Conservation (phyloP, 2,329 filamentous ascomycete genomes). For the Hypoxylon rubiginosum region DNA sequence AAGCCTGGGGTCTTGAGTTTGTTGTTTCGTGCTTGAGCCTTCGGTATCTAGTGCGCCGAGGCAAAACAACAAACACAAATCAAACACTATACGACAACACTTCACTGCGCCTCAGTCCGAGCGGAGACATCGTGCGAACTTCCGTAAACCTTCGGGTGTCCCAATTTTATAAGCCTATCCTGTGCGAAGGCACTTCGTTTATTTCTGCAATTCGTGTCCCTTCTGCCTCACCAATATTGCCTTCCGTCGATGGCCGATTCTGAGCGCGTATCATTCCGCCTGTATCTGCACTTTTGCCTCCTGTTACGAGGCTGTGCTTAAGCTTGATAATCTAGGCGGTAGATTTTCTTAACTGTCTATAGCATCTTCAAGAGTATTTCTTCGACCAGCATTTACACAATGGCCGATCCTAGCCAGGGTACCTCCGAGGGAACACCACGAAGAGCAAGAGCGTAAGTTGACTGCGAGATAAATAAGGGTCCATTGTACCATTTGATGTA, state of each 20-base stretch:
- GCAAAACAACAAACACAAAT: conserved; percentile 9
- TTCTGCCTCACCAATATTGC: conserved; percentile 18
- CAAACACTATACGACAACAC: conserved; percentile 14
- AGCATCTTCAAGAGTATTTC: conserved; percentile 9
- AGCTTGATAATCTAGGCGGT: conserved; percentile 11
- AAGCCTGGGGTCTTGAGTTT: conserved; percentile 9
- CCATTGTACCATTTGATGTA: conserved; percentile 1
- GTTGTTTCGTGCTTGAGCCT: conserved; percentile 16
- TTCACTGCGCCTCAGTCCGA: conserved; percentile 35
- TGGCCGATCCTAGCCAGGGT: conserved; percentile 44
- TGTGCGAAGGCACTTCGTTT: conserved; percentile 22
- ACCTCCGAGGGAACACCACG: conserved; percentile 44
- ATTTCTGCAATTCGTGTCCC: conserved; percentile 12
- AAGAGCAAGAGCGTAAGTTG: conserved; percentile 48
- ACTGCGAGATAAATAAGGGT: background rate
- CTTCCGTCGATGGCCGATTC: conserved; percentile 35
- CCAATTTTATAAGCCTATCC: conserved; percentile 12
- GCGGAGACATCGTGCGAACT: conserved; percentile 27
- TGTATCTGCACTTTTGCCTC: conserved; percentile 23
- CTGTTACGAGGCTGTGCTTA: conserved; percentile 27
- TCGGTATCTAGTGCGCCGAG: conserved; percentile 15
- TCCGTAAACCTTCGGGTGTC: conserved; percentile 3
- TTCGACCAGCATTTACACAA: conserved; percentile 25
- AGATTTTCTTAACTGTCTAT: conserved; percentile 8
- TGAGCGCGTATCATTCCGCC: conserved; percentile 21